Evolutionary conservation across 441 rosid genomes (phyloP), one percentile per base, ranked within the genome.

Genomic region (Arabidopsis hybrid): DNA sequence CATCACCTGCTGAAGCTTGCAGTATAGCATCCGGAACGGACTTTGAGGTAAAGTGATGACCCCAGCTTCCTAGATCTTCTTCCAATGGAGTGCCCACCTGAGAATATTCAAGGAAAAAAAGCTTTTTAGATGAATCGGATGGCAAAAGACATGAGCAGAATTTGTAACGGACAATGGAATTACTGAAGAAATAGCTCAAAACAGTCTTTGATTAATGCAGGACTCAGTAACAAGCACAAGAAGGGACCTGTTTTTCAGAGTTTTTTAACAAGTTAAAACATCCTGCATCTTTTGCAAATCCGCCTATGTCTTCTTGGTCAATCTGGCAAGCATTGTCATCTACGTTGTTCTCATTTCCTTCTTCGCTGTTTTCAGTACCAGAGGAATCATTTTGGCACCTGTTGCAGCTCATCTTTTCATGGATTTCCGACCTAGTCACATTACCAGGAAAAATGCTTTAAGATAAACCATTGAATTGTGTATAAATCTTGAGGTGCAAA

Each of bases 61-160:
- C 97, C 99, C 99, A 95, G 79, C 87, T 87, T 56, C 83, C 81
- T 72, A 95, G 80, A 83, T 95, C 96, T 84, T 95, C 98, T 82
- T 91, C 99, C 75, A 88, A 67, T 9, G 99, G 98, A 72, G 82
- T 83, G 31, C 99, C 98, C 36, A 92, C 89, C 98, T 95, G 86
- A 74, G 73, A 80, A 43, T 74, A 40, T 32, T 62, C 31, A 68
- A 1, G 12, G 57, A 9, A 60, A 13, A 43, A 21, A 10, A 31
- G 8, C 5, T 39, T 49, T 29, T 60, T 59, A 56, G 60, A 62
- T 56, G 16, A 51, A 40, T 42, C 56, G 31, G 16, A 39, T 8
- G 42, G 61, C 53, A 50, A 35, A 18, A 49, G 13, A 32, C 29
- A 58, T 16, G 32, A 69, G 36, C 57, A 51, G 49, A 51, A 50